These are phyloP conservation scores for Cyberlindnera veronae DNA, from an alignment of 805 yeast genomes.

Conservation along the genomic window DNA sequence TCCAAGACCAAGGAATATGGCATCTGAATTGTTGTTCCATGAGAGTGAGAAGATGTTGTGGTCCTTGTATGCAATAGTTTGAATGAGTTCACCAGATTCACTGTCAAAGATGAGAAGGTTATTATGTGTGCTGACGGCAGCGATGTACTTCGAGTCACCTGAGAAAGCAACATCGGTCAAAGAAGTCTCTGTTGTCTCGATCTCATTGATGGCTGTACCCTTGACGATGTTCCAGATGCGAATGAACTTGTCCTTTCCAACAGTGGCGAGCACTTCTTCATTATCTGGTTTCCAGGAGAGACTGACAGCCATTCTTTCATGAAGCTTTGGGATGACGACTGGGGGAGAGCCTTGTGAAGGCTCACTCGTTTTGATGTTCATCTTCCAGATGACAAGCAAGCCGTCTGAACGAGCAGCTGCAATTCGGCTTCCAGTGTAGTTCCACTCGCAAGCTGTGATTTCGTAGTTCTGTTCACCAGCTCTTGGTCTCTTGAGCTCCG, in stretches of 20 bases:
- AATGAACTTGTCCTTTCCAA: conserved; percentile 44
- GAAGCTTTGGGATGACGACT: conserved; percentile 38
- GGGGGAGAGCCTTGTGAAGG: conserved; percentile 30
- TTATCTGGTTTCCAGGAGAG: conserved; percentile 48
- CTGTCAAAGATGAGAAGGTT: conserved; percentile 36
- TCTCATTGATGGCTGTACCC: conserved; percentile 32
- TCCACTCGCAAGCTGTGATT: conserved; percentile 26
- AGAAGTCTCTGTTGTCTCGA: conserved; percentile 27
- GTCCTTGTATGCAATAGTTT: conserved; percentile 26
- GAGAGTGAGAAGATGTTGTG: conserved; percentile 26
- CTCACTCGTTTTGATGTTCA: conserved; percentile 16
- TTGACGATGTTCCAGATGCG: conserved; percentile 43
- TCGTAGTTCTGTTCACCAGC: conserved; percentile 5
- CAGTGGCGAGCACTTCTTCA: conserved; percentile 45
- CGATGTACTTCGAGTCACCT: conserved; percentile 42
- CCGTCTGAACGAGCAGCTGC: conserved; percentile 29
- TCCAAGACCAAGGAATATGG: conserved; percentile 44
- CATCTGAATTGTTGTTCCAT: conserved; percentile 33
- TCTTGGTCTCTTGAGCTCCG: background rate
- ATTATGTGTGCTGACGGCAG: conserved; percentile 40
- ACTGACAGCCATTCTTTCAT: conserved; percentile 36
- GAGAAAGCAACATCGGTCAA: conserved; percentile 29
- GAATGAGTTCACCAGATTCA: conserved; percentile 28
- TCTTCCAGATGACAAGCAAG: conserved; percentile 31
- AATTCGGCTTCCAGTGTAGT: conserved; percentile 28